These are phyloP conservation scores for Carex arenaria DNA, from an alignment of 202 grass and related monocot genomes.

Conservation along the genomic window DNA sequence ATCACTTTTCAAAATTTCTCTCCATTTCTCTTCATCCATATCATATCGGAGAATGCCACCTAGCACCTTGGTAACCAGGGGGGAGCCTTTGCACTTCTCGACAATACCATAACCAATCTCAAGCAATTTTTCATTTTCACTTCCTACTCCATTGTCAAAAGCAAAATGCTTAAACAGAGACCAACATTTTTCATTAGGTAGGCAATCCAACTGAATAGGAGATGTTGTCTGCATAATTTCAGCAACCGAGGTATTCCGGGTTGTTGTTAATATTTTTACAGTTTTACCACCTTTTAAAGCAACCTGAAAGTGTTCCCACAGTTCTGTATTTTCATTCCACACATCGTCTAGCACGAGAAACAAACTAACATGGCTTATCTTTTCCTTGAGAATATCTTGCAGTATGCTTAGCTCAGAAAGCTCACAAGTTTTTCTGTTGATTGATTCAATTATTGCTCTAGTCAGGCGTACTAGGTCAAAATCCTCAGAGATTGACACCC, in stretches of 20 bases:
- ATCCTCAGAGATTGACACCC: no score
- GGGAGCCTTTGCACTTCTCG: no score
- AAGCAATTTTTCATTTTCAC: neutral
- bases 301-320: neutral
- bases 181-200: no score
- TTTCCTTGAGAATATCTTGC: neutral
- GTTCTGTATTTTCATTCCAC: neutral
- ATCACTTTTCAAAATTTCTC: no score
- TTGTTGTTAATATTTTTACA: neutral
- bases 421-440: neutral
- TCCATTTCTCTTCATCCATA: no score
- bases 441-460: no score
- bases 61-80: rapidly evolving
- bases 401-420: neutral
- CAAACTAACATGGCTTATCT: neutral
- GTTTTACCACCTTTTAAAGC: neutral
- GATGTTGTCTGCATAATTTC: neutral
- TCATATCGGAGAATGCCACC: no score
- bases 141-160: neutral
- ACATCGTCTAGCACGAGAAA: slow-evolving; percentile 27
- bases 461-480: no score
- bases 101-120: no score
- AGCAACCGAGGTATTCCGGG: neutral
- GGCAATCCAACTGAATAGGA: neutral
- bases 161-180: neutral